These are phyloP conservation scores for Pisolithus marmoratus DNA, from an alignment of 768 basidiomycete genomes.

Conservation along the genomic window DNA sequence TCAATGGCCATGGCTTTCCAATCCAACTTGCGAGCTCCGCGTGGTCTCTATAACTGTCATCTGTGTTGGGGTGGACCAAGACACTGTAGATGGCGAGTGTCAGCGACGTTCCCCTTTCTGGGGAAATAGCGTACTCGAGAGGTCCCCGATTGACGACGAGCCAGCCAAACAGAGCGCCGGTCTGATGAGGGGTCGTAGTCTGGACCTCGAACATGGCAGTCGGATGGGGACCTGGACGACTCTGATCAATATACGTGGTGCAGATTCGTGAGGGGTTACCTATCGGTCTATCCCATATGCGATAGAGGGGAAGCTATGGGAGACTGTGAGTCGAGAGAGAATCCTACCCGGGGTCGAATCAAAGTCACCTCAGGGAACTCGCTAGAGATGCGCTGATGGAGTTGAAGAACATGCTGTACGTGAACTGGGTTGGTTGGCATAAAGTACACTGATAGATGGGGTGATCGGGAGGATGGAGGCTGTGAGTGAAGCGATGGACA, in stretches of 20 bases:
- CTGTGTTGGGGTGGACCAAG: constrained; percentile 67
- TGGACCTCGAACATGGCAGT: constrained; percentile 71
- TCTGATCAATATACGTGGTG: not conserved
- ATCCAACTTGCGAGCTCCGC: constrained; percentile 64
- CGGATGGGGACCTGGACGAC: constrained; percentile 52
- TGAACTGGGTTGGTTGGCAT: constrained; percentile 41
- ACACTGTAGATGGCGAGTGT: constrained; percentile 38
- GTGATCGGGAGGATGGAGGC: not conserved
- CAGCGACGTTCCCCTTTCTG: not conserved
- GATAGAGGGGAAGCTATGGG: constrained; percentile 52
- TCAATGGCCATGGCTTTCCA: constrained; percentile 53
- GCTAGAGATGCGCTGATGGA: constrained; percentile 53
- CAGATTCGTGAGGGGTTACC: constrained; percentile 33
- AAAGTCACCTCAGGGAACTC: constrained; percentile 62
- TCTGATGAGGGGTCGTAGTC: constrained; percentile 60
- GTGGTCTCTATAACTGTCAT: constrained; percentile 50
- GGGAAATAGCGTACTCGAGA: constrained; percentile 51
- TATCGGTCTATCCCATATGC: constrained; percentile 56
- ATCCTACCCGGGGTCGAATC: too few species aligned
- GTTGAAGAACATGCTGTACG: constrained; percentile 41
- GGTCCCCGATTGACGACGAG: constrained; percentile 63
- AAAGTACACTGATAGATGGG: constrained; percentile 50
- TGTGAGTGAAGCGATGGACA: constrained; percentile 18
- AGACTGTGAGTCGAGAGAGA: not conserved
- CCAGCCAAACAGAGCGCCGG: constrained; percentile 64